Base-by-base conservation (phyloP, 768 basidiomycete species). In the Pleurotus ostreatus region DNA sequence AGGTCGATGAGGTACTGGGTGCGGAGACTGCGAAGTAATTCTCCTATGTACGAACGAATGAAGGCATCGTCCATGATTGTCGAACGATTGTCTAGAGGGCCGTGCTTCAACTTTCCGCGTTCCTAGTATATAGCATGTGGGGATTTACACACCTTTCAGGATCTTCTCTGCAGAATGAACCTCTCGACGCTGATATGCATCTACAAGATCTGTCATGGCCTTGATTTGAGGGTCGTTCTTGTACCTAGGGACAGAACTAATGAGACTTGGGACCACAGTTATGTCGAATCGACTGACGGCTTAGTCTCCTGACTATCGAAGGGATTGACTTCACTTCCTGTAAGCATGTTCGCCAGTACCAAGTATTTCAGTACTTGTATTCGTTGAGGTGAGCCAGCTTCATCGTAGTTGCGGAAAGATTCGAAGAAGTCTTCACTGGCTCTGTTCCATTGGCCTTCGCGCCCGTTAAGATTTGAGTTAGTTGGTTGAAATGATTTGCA, bases 291-390 rank as follows among this genome's bases (percentile, higher is more conserved):
- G 47, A 22, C 26, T n/a, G n/a, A 98, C 84, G 97, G 97, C 68
- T 99, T 99, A 9, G 97, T 98, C 77, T 99, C 97, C 71, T 99
- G 97, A 67, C 92, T 94, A 73, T 98, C 97, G 66, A 99, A 99
- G 0, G 97, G 97, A 69, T 99, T 98, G 71, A 99, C 97, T 67
- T 97, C 94, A 66, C 92, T 95, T 37, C 95, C 97, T 49, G 92
- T 98, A 57, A 99, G 76, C 96, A 99, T 98, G 71, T 98, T 94
- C 3, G 94, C 93, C 41, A 99, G 79, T 2, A 99, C 97, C 15
- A 99, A 82, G 69, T 99, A 99, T 73, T 99, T 99, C 59, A 99
- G 80, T 2, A 98, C 97, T 76, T 98, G 96, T 23, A 98, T 97
- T 25, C 97, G 80, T 69, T 98, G 95, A 1, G 94, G 88, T 3